phyloP scores from a whole-genome alignment of 2,329 filamentous ascomycete species.

The Ceratocystis albifundus region DNA sequence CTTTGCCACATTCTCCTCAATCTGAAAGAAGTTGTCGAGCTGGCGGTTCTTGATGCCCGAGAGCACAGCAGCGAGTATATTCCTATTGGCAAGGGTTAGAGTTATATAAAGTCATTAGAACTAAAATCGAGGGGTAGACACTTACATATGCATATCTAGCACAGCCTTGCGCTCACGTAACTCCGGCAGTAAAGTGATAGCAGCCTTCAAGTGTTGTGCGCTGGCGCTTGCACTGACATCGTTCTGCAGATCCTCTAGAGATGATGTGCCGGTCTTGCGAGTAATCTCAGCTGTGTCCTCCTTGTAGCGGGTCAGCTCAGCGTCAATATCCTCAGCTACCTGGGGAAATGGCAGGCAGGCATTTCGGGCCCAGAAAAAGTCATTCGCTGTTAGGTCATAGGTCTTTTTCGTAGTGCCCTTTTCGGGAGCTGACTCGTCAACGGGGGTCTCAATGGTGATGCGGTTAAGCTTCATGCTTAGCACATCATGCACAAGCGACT shows the following conservation, averaged over 20 bases:
- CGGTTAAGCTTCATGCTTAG: slow-evolving; percentile 61
- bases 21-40: slow-evolving; percentile 88
- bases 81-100: slow-evolving; percentile 30
- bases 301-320: slow-evolving; percentile 86
- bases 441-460: slow-evolving; percentile 77
- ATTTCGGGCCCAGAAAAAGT: slow-evolving; percentile 96
- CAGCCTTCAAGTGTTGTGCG: slow-evolving; percentile 88
- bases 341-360: slow-evolving; percentile 84
- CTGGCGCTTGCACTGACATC: slow-evolving; percentile 77
- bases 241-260: slow-evolving; percentile 83
- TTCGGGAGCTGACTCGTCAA: slow-evolving; percentile 62
- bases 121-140: slow-evolving; percentile 29
- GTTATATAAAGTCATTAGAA: background rate
- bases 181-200: slow-evolving; percentile 85
- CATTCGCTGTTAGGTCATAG: slow-evolving; percentile 78
- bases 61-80: slow-evolving; percentile 68
- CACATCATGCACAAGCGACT: slow-evolving; percentile 64
- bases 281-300: slow-evolving; percentile 91
- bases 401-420: slow-evolving; percentile 73
- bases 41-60: slow-evolving; percentile 86
- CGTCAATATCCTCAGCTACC: slow-evolving; percentile 91
- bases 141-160: slow-evolving; percentile 87
- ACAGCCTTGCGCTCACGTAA: slow-evolving; percentile 83
- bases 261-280: slow-evolving; percentile 84
- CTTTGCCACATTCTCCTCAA: slow-evolving; percentile 87